phyloP scores from a whole-genome alignment of 345 rosid species.

The Aegle marmelos region DNA sequence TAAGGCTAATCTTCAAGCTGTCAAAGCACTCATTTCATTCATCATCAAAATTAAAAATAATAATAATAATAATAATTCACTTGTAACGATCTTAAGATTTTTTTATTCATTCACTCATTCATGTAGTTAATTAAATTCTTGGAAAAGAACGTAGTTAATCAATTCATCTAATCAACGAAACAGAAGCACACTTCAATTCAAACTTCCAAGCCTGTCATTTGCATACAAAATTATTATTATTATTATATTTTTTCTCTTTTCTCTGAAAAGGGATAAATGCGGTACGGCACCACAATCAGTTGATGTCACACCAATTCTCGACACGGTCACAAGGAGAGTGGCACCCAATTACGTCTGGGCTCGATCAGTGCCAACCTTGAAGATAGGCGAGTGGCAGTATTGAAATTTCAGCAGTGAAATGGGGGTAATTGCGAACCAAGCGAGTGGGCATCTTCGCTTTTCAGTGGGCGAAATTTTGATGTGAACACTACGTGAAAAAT shows the following conservation, averaged over 20 bases:
- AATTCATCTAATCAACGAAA: neutral
- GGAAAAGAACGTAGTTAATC: neutral
- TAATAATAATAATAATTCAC: no score
- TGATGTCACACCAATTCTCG: conserved; percentile 19
- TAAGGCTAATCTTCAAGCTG: conserved; percentile 12
- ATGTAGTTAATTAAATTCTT: neutral
- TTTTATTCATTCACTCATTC: no score
- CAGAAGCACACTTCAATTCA: neutral
- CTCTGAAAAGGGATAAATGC: neutral
- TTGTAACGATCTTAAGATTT: neutral
- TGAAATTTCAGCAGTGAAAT: conserved; percentile 14
- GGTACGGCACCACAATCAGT: neutral
- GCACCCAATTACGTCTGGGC: conserved; percentile 35
- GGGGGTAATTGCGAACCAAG: conserved; percentile 13
- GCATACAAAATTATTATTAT: neutral
- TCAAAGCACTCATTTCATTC: conserved; percentile 12
- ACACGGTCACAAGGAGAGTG: conserved; percentile 29
- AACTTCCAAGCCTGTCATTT: neutral
- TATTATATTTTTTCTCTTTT: no score
- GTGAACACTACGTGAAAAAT: conserved; percentile 44
- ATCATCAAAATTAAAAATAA: conserved; percentile 16
- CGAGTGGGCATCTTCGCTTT: neutral
- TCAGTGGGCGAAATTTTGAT: conserved; percentile 29
- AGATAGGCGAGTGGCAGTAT: conserved; percentile 21
- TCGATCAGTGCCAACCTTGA: conserved; percentile 31